Conservation (phyloP, 208 protist species). For the Wallacemonas collosoma region DNA sequence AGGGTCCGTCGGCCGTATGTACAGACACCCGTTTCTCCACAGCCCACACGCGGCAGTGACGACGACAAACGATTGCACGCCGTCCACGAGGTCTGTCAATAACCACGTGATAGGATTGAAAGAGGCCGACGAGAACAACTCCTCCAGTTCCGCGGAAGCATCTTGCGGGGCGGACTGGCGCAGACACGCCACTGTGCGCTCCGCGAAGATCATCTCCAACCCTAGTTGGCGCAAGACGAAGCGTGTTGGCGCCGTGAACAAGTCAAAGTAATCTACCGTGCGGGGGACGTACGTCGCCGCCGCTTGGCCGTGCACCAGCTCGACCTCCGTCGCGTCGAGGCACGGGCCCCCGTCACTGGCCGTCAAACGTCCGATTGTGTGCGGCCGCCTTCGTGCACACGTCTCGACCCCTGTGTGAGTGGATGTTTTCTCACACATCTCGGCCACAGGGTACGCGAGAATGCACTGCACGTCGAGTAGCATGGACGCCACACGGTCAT, state of each 20-base stretch:
- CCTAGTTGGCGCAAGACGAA: conserved; percentile 72
- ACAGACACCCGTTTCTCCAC: conserved; percentile 10
- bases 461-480: conserved; percentile 14
- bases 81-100: conserved; percentile 23
- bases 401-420: too few relatives aligned
- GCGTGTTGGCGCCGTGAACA: conserved; percentile 39
- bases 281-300: conserved; percentile 37
- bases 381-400: too few relatives aligned
- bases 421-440: neutral
- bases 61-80: conserved; percentile 3
- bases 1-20: conserved; percentile 9
- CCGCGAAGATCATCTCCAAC: conserved; percentile 72
- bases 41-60: conserved; percentile 5
- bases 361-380: neutral
- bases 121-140: conserved; percentile 31
- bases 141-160: conserved; percentile 21
- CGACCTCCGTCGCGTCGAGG: conserved; percentile 36
- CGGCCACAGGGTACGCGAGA: conserved; percentile 3
- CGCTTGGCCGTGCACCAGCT: conserved; percentile 22
- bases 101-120: conserved; percentile 39
- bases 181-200: conserved; percentile 34
- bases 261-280: conserved; percentile 32
- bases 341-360: conserved; percentile 13
- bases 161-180: conserved; percentile 35
- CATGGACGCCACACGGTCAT: neutral